phyloP scores from a whole-genome alignment of 768 basidiomycete genomes.

The Pleurotus citrinopileatus region DNA sequence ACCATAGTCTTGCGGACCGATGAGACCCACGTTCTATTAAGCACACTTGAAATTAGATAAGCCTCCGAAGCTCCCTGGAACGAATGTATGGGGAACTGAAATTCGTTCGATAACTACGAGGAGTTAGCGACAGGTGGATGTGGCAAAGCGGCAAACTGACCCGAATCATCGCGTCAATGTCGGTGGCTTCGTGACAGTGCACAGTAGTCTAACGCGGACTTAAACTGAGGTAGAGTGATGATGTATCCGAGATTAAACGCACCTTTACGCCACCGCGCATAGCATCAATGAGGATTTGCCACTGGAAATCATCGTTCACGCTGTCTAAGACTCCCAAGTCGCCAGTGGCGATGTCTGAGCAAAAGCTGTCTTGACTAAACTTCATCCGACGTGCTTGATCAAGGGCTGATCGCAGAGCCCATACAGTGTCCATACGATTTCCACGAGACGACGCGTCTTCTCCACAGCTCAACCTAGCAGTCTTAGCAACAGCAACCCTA shows the following conservation, averaged over 20 bases:
- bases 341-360: constrained; percentile 53
- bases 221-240: neutral
- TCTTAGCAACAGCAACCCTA: constrained; percentile 4
- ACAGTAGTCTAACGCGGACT: constrained; percentile 44
- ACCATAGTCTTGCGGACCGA: too few species aligned
- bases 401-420: constrained; percentile 80
- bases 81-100: constrained; percentile 77
- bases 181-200: constrained; percentile 73
- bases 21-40: constrained; percentile 66
- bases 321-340: constrained; percentile 35
- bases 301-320: constrained; percentile 72
- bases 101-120: constrained; percentile 79
- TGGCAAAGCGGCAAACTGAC: constrained; percentile 34
- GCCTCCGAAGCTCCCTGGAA: constrained; percentile 89
- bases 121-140: neutral
- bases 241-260: neutral
- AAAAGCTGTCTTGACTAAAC: constrained; percentile 69
- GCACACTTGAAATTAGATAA: constrained; percentile 79
- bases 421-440: constrained; percentile 75
- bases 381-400: constrained; percentile 68
- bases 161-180: constrained; percentile 66
- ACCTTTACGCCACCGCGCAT: constrained; percentile 86
- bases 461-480: constrained; percentile 58
- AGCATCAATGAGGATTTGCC: constrained; percentile 80
- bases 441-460: constrained; percentile 46